A percentile compares a stretch with the other conserved stretches of the same genome.
Evolutionary conservation across 345 rosid genomes (phyloP).

Genomic region (Corymbia maculata): DNA sequence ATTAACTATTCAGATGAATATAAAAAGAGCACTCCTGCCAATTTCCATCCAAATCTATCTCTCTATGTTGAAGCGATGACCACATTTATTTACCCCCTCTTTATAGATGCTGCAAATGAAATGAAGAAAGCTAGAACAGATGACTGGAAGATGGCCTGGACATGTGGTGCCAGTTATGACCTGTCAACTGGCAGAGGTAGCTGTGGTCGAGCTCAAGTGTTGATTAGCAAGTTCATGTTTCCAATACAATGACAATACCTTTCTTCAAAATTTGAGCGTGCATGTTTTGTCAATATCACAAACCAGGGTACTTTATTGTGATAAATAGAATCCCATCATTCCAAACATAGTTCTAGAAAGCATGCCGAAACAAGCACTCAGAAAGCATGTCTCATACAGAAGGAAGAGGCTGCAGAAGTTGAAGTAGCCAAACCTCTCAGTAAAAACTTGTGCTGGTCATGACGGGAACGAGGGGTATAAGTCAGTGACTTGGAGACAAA

Average conservation of each 20-base stretch:
- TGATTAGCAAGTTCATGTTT: not conserved
- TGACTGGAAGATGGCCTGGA: not conserved
- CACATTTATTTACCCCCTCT: not conserved
- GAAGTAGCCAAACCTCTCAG: constrained; percentile 9
- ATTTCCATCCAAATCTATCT: not conserved
- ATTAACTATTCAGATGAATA: not conserved
- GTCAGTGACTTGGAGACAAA: constrained; percentile 2
- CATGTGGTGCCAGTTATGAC: not conserved
- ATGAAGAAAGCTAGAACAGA: not conserved
- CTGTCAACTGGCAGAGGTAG: not conserved
- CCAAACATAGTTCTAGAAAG: not conserved
- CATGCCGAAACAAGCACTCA: not conserved
- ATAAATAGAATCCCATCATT: not conserved
- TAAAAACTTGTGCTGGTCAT: not conserved
- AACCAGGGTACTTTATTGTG: not conserved
- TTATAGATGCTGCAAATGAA: not conserved
- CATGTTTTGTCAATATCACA: not conserved
- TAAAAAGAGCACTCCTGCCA: not conserved
- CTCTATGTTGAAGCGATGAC: not conserved
- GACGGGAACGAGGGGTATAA: not conserved
- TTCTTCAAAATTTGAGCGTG: not conserved
- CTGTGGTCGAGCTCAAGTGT: not conserved
- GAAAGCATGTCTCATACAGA: not conserved
- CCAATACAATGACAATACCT: not conserved
- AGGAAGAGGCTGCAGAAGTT: not conserved